A percentile compares a stretch with the other conserved stretches of the same genome.
phyloP scores from a whole-genome alignment of 192 early-diverging fungal genomes.

The Linnemannia schmuckeri region DNA sequence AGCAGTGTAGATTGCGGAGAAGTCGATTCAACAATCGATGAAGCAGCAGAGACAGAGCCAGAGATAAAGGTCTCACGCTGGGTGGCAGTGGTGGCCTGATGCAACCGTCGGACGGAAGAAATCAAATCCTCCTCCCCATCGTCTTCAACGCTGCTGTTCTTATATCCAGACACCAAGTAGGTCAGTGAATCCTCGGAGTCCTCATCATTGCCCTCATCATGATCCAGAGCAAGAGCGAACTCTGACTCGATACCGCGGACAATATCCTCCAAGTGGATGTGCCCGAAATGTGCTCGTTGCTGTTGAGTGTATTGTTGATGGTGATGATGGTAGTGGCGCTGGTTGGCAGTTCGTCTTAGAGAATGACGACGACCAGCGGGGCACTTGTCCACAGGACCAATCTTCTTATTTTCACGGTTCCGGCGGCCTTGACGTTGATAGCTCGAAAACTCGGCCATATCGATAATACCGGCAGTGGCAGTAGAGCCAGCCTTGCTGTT shows the following conservation, averaged over 20 bases:
- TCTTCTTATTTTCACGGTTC: background rate
- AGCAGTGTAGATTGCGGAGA: constrained; percentile 33
- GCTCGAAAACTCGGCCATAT: background rate
- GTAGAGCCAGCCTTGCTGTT: background rate
- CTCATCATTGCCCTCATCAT: background rate
- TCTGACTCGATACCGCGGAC: constrained; percentile 27
- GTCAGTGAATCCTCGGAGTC: constrained; percentile 36
- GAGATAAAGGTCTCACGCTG: background rate
- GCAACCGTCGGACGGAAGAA: background rate
- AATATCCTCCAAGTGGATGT: constrained; percentile 22
- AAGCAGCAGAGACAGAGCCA: background rate
- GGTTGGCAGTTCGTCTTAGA: background rate
- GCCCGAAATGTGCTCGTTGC: background rate
- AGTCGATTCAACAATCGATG: background rate
- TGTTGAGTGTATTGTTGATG: background rate
- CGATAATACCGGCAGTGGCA: background rate
- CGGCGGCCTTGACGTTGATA: background rate
- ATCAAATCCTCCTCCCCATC: background rate
- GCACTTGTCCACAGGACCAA: background rate
- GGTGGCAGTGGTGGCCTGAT: background rate
- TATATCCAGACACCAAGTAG: constrained; percentile 11
- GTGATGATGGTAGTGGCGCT: background rate
- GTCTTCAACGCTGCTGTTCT: constrained; percentile 17
- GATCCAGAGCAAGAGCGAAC: constrained; percentile 10
- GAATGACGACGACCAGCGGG: background rate